These are phyloP conservation scores for Lizanozyma gosingica DNA, from an alignment of 1,139 yeast species.

Conservation along the genomic window DNA sequence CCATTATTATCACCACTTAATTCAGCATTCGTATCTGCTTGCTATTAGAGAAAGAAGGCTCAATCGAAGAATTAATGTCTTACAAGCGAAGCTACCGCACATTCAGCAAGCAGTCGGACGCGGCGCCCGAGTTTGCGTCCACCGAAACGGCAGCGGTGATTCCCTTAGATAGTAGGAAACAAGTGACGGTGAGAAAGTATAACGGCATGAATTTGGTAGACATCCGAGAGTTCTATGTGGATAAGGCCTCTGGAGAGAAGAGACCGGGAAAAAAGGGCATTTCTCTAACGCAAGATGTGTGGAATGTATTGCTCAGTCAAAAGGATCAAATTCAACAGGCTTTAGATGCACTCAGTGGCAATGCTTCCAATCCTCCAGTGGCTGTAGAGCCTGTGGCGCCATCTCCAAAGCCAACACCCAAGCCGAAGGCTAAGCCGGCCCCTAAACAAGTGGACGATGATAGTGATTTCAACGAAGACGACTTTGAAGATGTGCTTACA, in stretches of 20 bases:
- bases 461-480: conserved; percentile 6
- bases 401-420: conserved; percentile 4
- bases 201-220: conserved; percentile 61
- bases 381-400: conserved; percentile 3
- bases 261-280: conserved; percentile 84
- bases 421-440: conserved; percentile 6
- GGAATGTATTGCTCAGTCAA: conserved; percentile 47
- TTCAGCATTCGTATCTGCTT: too few relatives aligned
- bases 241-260: conserved; percentile 47
- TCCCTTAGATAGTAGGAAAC: conserved; percentile 53
- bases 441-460: conserved; percentile 5
- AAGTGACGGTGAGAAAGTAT: conserved; percentile 63
- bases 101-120: not conserved
- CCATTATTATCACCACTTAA: too few relatives aligned
- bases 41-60: too few relatives aligned
- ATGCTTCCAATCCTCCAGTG: conserved; percentile 4
- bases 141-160: conserved; percentile 10
- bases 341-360: conserved; percentile 37
- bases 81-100: not conserved
- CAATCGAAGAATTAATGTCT: too few relatives aligned
- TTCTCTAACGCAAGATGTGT: conserved; percentile 62
- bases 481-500: conserved; percentile 5
- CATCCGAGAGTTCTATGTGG: conserved; percentile 71
- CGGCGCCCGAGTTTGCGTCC: conserved; percentile 4
- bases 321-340: conserved; percentile 55